A percentile compares a stretch with the other conserved stretches of the same genome.
These are phyloP conservation scores for Glaciozyma antarctica DNA, from an alignment of 768 basidiomycete species.

Conservation along the genomic window DNA sequence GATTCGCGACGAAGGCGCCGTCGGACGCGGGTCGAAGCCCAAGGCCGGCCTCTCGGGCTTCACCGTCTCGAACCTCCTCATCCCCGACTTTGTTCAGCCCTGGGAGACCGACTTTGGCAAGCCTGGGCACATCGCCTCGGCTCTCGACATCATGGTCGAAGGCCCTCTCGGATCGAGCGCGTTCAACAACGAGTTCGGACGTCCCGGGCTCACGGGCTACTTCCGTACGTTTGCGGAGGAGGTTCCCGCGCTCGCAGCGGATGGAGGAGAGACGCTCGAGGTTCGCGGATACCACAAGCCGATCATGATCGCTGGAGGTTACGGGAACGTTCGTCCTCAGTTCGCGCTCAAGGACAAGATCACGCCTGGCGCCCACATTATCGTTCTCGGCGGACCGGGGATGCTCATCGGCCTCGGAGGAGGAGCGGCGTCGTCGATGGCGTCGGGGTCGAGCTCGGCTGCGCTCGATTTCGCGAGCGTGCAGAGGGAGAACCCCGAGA, in stretches of 20 bases:
- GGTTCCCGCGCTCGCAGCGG: conserved; percentile 45
- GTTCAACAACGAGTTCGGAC: conserved; percentile 97
- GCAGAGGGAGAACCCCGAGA: conserved; percentile 95
- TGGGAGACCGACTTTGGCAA: conserved; percentile 94
- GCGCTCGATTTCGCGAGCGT: conserved; percentile 96
- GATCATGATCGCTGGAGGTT: conserved; percentile 97
- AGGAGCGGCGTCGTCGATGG: conserved; percentile 89
- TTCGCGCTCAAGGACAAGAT: conserved; percentile 74
- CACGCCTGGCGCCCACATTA: conserved; percentile 68
- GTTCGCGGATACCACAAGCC: conserved; percentile 97
- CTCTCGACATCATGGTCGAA: conserved; percentile 94
- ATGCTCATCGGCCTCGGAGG: conserved; percentile 94
- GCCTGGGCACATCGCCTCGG: conserved; percentile 81
- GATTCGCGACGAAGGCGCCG: conserved; percentile 94
- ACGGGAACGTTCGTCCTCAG: conserved; percentile 78
- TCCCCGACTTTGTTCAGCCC: conserved; percentile 80
- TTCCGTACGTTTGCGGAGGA: conserved; percentile 88
- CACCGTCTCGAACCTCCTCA: conserved; percentile 84
- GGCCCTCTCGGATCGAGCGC: conserved; percentile 88
- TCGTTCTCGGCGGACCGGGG: conserved; percentile 91
- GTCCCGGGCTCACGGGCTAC: conserved; percentile 84
- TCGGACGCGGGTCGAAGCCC: conserved; percentile 86
- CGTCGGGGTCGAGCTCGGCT: conserved; percentile 77
- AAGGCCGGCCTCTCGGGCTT: conserved; percentile 92
- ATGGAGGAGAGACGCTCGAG: conserved; percentile 48